Evolutionary conservation across 163 green algal genomes (phyloP), one percentile per base, ranked within the genome.

Genomic region (Scenedesmus sp.): DNA sequence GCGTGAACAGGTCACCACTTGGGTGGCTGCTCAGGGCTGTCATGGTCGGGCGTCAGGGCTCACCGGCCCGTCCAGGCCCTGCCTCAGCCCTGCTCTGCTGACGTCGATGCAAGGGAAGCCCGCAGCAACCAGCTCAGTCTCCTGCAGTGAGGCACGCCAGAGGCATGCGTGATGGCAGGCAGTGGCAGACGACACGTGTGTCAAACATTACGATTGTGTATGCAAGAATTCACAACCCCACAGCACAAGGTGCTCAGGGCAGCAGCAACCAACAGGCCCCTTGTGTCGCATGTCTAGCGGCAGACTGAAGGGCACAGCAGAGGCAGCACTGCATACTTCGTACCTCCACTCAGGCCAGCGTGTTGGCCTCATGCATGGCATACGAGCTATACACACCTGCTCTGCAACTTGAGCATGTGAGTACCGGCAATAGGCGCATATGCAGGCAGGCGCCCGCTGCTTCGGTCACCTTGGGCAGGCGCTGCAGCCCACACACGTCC

Each of bases 91-190:
- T 26, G 96, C 96, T 12, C 96, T 91, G 87, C 92, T 96, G 35
- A 99, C 95, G 83, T 99, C 97, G 51, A 98, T 96, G 93, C 97
- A 99, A 24, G 97, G 97, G 89, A 99, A 99, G 26, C 97, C 97
- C 13, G 97, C 97, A 18, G 92, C 93, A 37, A 99, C 44, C 37
- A 98, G 89, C 89, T 99, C 97, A 12, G 96, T 98, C 46, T 76
- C 65, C 65, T 76, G 61, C 61, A 76, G 61, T n/a, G n/a, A 12
- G 49, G 49, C 49, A 56, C 49, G 49, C 10, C 49, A 56, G 49
- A 9, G 49, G 13, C 49, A 56, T 13, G 24, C 70, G 1, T n/a
- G n/a, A 81, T 15, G 2, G n/a, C 70, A 81, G 33, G 33, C 78
- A 84, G 78, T 12, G 40, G 37, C 10, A 33, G 1, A 70, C 20